phyloP scores from a whole-genome alignment of 2,329 filamentous ascomycete genomes.

The Fusarium aywerte region DNA sequence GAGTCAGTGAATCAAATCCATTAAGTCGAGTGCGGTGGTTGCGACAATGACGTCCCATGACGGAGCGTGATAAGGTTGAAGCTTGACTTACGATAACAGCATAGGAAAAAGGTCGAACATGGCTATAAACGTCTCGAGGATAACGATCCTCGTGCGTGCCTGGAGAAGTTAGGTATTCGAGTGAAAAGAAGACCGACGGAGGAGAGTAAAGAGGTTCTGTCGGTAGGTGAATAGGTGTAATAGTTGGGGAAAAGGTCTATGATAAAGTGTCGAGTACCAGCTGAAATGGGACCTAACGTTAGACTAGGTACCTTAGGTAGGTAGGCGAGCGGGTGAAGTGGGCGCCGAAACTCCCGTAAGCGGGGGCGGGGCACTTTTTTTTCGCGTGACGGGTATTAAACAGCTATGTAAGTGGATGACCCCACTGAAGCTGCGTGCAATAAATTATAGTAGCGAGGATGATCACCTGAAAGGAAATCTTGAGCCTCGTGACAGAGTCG shows the following conservation, averaged over 20 bases:
- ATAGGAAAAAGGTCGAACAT: slow-evolving; percentile 86
- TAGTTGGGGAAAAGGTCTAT: slow-evolving; percentile 12
- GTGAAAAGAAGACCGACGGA: neutral
- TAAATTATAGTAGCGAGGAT: neutral
- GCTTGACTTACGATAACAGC: slow-evolving; percentile 74
- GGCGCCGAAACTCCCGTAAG: slow-evolving; percentile 38
- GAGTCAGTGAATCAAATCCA: slow-evolving; percentile 25
- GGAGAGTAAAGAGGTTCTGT: neutral
- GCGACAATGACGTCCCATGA: slow-evolving; percentile 38
- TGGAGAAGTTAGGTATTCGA: neutral
- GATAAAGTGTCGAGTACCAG: neutral
- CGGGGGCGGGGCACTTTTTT: slow-evolving; percentile 38
- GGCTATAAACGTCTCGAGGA: slow-evolving; percentile 44
- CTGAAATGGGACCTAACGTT: slow-evolving; percentile 8
- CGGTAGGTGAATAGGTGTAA: neutral
- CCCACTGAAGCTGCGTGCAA: slow-evolving; percentile 6
- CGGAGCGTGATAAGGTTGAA: slow-evolving; percentile 30
- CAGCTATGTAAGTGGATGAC: slow-evolving; percentile 12
- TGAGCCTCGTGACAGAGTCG: slow-evolving; percentile 20
- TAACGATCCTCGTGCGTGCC: neutral
- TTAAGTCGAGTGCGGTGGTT: slow-evolving; percentile 1
- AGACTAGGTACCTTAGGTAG: too few species aligned
- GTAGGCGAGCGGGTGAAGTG: slow-evolving; percentile 18
- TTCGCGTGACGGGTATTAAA: too few species aligned
- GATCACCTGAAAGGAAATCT: slow-evolving; percentile 31